Evolutionary conservation across 495 filamentous ascomycete genomes (phyloP).

Genomic region (Cetradonia linearis): DNA sequence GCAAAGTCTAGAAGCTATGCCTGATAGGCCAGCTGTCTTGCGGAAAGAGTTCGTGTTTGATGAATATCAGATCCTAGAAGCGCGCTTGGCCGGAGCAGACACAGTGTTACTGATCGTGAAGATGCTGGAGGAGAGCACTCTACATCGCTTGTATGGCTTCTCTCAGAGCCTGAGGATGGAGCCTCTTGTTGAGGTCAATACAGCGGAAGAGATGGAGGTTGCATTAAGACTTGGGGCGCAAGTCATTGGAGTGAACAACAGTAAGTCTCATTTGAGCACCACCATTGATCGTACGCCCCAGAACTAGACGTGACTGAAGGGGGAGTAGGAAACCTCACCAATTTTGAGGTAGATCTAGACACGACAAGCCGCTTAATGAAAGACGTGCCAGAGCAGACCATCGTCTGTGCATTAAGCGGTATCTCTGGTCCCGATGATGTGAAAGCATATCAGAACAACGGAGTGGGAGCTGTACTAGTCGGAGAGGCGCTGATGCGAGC

Average conservation of each 20-base stretch:
- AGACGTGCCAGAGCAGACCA: conserved; percentile 72
- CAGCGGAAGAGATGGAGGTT: conserved; percentile 77
- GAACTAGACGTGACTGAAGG: conserved; percentile 16
- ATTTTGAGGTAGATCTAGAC: conserved; percentile 90
- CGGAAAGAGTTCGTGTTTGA: conserved; percentile 98
- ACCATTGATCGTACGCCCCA: neutral
- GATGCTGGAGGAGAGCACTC: conserved; percentile 73
- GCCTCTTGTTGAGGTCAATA: conserved; percentile 94
- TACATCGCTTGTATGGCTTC: conserved; percentile 75
- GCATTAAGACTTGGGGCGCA: conserved; percentile 81
- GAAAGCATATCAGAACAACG: conserved; percentile 72
- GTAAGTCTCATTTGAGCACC: neutral
- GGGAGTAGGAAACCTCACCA: conserved; percentile 64
- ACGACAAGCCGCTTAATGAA: conserved; percentile 87
- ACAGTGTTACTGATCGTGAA: conserved; percentile 96
- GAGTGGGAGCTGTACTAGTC: conserved; percentile 86
- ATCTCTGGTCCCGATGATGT: conserved; percentile 90
- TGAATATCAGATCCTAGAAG: conserved; percentile 96
- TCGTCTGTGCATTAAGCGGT: conserved; percentile 89
- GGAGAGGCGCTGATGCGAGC: conserved; percentile 95
- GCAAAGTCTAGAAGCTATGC: conserved; percentile 77
- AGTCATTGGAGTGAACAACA: conserved; percentile 95
- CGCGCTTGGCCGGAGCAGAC: conserved; percentile 85
- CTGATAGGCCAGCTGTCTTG: conserved; percentile 81
- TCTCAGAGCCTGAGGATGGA: conserved; percentile 92